Evolutionary conservation across 148 eudicot species (phyloP).

Genomic region (Tetragonia tetragonoides): DNA sequence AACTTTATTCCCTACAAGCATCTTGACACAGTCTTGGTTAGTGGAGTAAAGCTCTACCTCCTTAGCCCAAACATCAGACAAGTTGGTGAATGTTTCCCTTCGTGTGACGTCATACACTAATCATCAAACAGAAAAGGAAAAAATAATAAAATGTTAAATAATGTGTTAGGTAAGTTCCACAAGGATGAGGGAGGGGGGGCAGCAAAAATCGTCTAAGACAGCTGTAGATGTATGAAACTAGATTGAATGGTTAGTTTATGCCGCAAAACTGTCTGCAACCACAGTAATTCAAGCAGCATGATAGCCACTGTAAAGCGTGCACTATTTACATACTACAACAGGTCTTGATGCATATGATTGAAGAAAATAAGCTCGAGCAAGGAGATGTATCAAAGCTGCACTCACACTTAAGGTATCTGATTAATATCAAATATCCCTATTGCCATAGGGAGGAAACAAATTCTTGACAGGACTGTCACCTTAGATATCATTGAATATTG

Average conservation of each 20-base stretch:
- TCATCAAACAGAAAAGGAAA: slow-evolving; percentile 1
- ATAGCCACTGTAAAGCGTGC: too few relatives aligned
- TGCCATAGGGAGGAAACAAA: neutral
- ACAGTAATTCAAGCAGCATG: too few relatives aligned
- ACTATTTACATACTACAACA: too few relatives aligned
- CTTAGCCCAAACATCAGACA: slow-evolving; percentile 92
- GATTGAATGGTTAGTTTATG: too few relatives aligned
- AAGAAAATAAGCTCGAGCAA: neutral
- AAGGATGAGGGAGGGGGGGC: neutral
- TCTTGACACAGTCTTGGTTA: slow-evolving; percentile 85
- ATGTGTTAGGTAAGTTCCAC: neutral
- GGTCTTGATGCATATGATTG: too few relatives aligned
- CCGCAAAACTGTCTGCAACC: too few relatives aligned
- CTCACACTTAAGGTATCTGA: neutral
- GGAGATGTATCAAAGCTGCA: neutral
- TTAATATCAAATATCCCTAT: neutral
- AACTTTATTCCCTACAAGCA: slow-evolving; percentile 98
- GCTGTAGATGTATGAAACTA: too few relatives aligned
- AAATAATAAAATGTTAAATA: neutral
- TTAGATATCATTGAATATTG: neutral
- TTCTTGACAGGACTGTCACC: neutral
- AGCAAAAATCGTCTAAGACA: too few relatives aligned
- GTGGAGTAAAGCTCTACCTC: slow-evolving; percentile 88
- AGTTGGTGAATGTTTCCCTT: slow-evolving; percentile 87
- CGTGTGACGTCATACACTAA: slow-evolving; percentile 91